These are phyloP conservation scores for Colletotrichum neosansevieriae DNA, from an alignment of 2,329 filamentous ascomycete genomes.

Conservation along the genomic window DNA sequence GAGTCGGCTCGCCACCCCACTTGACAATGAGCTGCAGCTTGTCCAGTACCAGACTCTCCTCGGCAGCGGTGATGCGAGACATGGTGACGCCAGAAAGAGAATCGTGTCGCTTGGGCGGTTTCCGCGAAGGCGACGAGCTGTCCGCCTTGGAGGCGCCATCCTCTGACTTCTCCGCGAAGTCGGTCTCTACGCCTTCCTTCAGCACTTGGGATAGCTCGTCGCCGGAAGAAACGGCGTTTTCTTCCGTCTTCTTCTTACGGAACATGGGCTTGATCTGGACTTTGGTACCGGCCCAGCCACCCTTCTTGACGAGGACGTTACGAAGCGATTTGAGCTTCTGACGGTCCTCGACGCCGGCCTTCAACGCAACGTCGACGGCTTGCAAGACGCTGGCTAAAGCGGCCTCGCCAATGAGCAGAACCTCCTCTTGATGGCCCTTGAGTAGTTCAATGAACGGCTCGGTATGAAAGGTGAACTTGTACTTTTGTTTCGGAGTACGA, in stretches of 20 bases:
- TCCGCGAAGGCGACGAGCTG: slow-evolving; percentile 45
- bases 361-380: slow-evolving; percentile 85
- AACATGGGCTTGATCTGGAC: slow-evolving; percentile 99
- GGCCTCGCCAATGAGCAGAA: slow-evolving; percentile 90
- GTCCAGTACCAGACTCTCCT: slow-evolving; percentile 92
- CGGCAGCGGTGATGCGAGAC: slow-evolving; percentile 92
- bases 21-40: slow-evolving; percentile 98
- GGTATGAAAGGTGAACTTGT: slow-evolving; percentile 99
- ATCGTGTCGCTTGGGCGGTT: slow-evolving; percentile 75
- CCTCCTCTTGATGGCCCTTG: slow-evolving; percentile 96
- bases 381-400: slow-evolving; percentile 89
- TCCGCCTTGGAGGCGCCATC: slow-evolving; percentile 34
- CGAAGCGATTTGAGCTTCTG: slow-evolving; percentile 87
- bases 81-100: slow-evolving; percentile 91
- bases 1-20: slow-evolving; percentile 98
- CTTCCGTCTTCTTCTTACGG: slow-evolving; percentile 82
- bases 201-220: slow-evolving; percentile 50
- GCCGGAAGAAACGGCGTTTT: slow-evolving; percentile 49
- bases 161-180: slow-evolving; percentile 42
- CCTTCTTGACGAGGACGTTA: slow-evolving; percentile 92
- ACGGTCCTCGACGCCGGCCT: slow-evolving; percentile 84
- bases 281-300: slow-evolving; percentile 94
- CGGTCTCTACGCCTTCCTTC: slow-evolving; percentile 47
- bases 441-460: slow-evolving; percentile 95
- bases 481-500: slow-evolving; percentile 98